phyloP scores from a whole-genome alignment of 2,329 filamentous ascomycete species.

The Daldinia eschscholtzii region DNA sequence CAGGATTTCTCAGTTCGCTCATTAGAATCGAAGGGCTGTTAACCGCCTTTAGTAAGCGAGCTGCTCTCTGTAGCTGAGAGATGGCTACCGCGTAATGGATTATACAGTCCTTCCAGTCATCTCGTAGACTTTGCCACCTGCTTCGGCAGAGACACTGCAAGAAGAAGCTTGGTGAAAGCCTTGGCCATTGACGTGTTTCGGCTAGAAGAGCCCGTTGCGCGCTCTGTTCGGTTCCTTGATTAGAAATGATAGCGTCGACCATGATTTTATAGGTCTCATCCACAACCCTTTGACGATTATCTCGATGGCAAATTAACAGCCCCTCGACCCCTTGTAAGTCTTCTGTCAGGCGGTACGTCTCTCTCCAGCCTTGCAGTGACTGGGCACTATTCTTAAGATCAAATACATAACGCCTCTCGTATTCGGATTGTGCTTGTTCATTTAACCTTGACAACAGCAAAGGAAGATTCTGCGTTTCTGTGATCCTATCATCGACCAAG shows the following conservation, averaged over 20 bases:
- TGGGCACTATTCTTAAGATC: conserved; percentile 16
- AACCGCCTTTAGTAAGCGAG: conserved; percentile 54
- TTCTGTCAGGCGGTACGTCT: background rate
- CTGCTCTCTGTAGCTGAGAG: conserved; percentile 57
- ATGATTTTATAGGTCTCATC: conserved; percentile 10
- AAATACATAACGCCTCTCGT: conserved; percentile 25
- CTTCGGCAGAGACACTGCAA: conserved; percentile 52
- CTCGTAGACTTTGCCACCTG: conserved; percentile 48
- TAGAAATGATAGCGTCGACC: background rate
- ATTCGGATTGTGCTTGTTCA: conserved; percentile 17
- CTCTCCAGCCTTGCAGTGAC: conserved; percentile 27
- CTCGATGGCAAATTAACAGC: background rate
- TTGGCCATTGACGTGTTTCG: conserved; percentile 40
- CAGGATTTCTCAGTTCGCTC: conserved; percentile 62
- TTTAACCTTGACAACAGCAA: conserved; percentile 21
- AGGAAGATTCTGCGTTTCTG: conserved; percentile 4
- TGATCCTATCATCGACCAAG: background rate
- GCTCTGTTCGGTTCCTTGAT: background rate
- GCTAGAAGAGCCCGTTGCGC: conserved; percentile 2
- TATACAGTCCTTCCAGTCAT: conserved; percentile 54
- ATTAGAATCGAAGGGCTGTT: conserved; percentile 53
- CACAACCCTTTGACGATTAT: conserved; percentile 16
- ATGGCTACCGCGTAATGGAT: conserved; percentile 58
- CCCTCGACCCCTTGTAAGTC: background rate
- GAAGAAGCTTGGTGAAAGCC: conserved; percentile 53